Conservation (phyloP, 768 basidiomycete genomes). For the Phaeotremella fagi region DNA sequence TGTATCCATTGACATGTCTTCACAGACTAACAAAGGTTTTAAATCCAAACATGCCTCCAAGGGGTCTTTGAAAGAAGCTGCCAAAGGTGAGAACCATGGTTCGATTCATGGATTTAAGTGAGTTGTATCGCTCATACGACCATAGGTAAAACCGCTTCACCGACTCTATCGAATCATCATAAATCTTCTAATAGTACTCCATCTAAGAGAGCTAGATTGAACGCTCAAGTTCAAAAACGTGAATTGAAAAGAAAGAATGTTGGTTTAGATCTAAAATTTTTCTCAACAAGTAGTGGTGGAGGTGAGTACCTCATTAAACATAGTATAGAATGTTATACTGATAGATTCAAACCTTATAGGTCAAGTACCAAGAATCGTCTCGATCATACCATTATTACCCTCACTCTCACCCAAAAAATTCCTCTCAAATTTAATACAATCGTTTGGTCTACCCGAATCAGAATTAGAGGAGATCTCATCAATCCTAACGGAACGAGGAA, state of each 20-base stretch:
- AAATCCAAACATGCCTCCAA: conserved; percentile 89
- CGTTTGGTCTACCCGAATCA: conserved; percentile 57
- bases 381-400: conserved; percentile 74
- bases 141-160: conserved; percentile 56
- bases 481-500: conserved; percentile 6
- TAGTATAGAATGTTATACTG: conserved; percentile 53
- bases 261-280: conserved; percentile 71
- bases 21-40: conserved; percentile 86
- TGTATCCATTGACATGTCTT: no score
- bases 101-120: neutral
- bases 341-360: conserved; percentile 52
- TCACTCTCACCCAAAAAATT: conserved; percentile 59
- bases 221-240: conserved; percentile 56
- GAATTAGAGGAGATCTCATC: conserved; percentile 35
- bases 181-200: conserved; percentile 51
- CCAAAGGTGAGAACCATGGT: conserved; percentile 61
- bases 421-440: conserved; percentile 58
- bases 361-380: conserved; percentile 67
- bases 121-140: neutral
- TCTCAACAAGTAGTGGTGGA: conserved; percentile 40
- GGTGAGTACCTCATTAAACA: conserved; percentile 49
- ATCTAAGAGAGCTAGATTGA: conserved; percentile 41
- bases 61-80: conserved; percentile 70
- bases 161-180: conserved; percentile 25
- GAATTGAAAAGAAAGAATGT: conserved; percentile 75